Percentiles rank a stretch among this genome's conserved stretches.
Evolutionary conservation across 2,329 filamentous ascomycete genomes (phyloP).

Genomic region (Geoglossum cookeanum): DNA sequence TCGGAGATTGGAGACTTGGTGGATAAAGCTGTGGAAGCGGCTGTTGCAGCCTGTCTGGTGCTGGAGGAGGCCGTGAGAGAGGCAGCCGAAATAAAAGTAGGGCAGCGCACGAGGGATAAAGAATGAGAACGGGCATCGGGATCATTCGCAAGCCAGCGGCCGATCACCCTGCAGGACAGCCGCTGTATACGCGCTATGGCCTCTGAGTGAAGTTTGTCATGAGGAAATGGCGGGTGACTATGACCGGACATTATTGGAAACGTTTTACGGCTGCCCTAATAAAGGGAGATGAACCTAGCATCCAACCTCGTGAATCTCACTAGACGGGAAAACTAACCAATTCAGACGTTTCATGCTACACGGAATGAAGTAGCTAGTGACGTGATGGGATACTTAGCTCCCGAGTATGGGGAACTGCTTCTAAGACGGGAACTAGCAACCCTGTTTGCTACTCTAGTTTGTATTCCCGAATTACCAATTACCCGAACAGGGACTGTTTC

Average conservation of each 20-base stretch:
- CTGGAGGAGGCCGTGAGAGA: constrained; percentile 5
- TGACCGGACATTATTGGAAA: neutral
- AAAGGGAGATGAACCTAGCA: neutral
- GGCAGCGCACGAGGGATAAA: neutral
- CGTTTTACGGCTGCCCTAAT: neutral
- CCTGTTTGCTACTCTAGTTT: neutral
- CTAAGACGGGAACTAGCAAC: neutral
- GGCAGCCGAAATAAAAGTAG: constrained; percentile 1
- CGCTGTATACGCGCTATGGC: neutral
- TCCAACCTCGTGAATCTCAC: neutral
- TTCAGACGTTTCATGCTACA: neutral
- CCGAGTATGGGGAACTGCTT: neutral
- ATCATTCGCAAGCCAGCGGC: too few species aligned
- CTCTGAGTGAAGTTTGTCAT: neutral
- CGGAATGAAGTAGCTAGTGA: neutral
- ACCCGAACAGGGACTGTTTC: neutral
- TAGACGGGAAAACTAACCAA: neutral
- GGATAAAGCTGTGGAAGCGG: constrained; percentile 5
- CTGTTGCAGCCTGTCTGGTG: constrained; percentile 1
- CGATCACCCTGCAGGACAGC: neutral
- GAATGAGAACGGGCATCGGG: neutral
- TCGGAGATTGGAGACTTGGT: neutral
- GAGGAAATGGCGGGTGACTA: neutral
- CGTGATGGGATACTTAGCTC: neutral
- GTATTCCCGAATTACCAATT: neutral